Evolutionary conservation across 140 eudicot species (phyloP), one percentile per base, ranked within the genome.

Genomic region (Erigeron philadelphicus): DNA sequence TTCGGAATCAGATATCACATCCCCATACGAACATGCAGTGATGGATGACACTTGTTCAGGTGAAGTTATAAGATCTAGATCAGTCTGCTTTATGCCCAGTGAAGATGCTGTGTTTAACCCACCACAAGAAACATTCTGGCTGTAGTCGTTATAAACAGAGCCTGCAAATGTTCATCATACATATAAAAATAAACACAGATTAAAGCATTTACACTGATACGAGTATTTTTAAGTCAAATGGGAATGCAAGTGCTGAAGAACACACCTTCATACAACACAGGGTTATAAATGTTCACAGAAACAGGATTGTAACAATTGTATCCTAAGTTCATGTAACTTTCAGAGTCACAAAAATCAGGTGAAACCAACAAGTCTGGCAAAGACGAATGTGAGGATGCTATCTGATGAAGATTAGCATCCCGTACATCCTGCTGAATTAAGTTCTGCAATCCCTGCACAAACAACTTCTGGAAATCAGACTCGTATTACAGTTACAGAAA

Each of bases 41-140:
- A 84, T 68, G 54, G 88, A 70, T 50, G 88, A 84, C 35, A 80
- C 81, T 23, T 74, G 85, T 68, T 84, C 88, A 15, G 85, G 85
- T 64, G 88, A 84, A 74, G 83, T 64, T 56, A 74, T 73, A 10
- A 78, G 53, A 57, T 79, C 84, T 19, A 60, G 12, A 61, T 72
- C 80, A 73, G 44, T 71, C 71, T 81, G 77, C 55, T 70, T 71
- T 40, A 73, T 17, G 12, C 80, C 74, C 70, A 64, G 56, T 42
- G 76, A 68, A n/a, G 80, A 53, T 59, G 55, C 54, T 25, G 59
- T 35, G 65, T 50, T 69, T 67, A 55, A 70, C 25, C 84, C 82
- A 76, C 70, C 74, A 79, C 70, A 79, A 72, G 70, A 19, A 48
- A 38, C 81, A 58, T 81, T 57, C 68, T 64, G 73, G 70, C 41